Percentiles rank a stretch among this genome's conserved stretches.
These are phyloP conservation scores for Arthrinium puccinioides DNA, from an alignment of 2,329 filamentous ascomycete genomes.

Conservation along the genomic window DNA sequence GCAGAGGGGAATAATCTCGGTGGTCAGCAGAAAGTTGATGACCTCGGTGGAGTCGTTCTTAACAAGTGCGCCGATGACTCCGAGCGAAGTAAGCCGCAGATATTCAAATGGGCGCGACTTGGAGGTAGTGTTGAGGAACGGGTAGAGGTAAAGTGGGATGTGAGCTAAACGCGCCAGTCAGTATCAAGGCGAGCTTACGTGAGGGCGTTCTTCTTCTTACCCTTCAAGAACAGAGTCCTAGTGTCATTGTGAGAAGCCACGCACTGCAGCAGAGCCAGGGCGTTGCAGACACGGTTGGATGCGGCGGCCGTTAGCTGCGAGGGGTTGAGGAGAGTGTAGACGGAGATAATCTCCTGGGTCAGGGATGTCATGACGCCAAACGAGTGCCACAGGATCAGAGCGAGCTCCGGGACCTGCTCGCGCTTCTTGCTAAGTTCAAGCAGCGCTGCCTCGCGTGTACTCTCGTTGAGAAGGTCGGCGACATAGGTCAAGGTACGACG, in stretches of 20 bases:
- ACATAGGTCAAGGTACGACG: conserved; percentile 89
- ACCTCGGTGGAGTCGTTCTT: conserved; percentile 99
- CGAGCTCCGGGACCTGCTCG: conserved; percentile 94
- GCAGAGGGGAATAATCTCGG: conserved; percentile 96
- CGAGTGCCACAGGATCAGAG: conserved; percentile 95
- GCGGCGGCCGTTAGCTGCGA: conserved; percentile 96
- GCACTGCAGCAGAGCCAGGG: conserved; percentile 88
- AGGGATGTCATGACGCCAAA: conserved; percentile 98
- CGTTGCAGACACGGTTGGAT: conserved; percentile 95
- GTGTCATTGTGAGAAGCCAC: conserved; percentile 98
- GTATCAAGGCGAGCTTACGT: no score
- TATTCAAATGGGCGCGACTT: conserved; percentile 98
- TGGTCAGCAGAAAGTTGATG: conserved; percentile 97
- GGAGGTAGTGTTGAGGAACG: conserved; percentile 96
- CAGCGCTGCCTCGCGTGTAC: conserved; percentile 80
- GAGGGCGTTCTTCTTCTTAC: no score
- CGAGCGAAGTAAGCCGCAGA: conserved; percentile 86
- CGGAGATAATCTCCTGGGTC: conserved; percentile 96
- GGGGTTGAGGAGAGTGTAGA: conserved; percentile 93
- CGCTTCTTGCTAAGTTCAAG: conserved; percentile 97
- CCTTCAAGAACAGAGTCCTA: conserved; percentile 84
- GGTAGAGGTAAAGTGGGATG: conserved; percentile 95
- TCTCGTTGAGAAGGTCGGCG: conserved; percentile 81
- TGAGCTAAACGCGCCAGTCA: conserved; percentile 59
- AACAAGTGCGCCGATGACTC: conserved; percentile 92